phyloP scores from a whole-genome alignment of 164 flowering plant genomes.

The Cinnamomum chago region DNA sequence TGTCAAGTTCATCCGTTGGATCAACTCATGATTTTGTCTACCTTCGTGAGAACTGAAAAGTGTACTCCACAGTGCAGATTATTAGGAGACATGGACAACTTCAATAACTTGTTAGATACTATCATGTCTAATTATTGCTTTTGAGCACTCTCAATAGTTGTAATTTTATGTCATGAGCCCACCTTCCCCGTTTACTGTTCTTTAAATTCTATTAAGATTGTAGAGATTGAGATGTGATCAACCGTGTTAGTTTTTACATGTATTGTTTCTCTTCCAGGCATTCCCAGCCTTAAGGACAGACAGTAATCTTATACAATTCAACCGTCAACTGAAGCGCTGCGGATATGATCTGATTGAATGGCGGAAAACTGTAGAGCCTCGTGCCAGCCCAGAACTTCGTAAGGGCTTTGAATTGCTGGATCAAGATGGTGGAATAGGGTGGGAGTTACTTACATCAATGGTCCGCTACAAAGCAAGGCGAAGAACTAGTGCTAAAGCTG shows the following conservation, averaged over 20 bases:
- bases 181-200: neutral
- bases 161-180: neutral
- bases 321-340: constrained; percentile 88
- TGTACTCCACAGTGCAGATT: neutral
- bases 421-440: constrained; percentile 86
- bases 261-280: constrained; percentile 41
- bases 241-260: neutral
- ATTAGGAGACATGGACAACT: too few species aligned
- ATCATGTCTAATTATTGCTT: neutral
- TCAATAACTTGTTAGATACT: neutral
- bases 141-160: neutral
- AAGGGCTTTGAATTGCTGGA: constrained; percentile 86
- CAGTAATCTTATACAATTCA: constrained; percentile 82
- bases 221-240: neutral
- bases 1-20: neutral
- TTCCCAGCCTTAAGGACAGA: constrained; percentile 75
- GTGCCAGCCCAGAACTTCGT: constrained; percentile 73
- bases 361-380: constrained; percentile 80
- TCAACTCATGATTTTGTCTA: neutral
- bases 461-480: constrained; percentile 86
- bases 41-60: neutral
- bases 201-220: neutral
- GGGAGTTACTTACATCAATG: constrained; percentile 97
- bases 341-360: constrained; percentile 72
- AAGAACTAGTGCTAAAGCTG: constrained; percentile 85